Evolutionary conservation across 768 basidiomycete species (phyloP).

Genomic region (Neoboletus subvelutipes): DNA sequence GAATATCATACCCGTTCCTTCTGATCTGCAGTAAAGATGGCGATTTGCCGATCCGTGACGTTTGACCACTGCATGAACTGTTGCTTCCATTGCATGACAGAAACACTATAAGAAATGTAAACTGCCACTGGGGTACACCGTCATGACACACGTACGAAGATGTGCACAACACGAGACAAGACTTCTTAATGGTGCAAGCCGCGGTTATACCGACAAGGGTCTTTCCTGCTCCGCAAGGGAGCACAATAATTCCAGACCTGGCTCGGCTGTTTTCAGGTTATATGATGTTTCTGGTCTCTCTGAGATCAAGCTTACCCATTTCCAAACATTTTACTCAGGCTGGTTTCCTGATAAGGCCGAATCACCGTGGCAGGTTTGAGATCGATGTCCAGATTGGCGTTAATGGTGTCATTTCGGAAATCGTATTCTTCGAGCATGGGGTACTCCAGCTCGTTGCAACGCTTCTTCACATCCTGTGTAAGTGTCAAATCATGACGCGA

Average conservation of each 20-base stretch:
- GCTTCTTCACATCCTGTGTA: conserved; percentile 86
- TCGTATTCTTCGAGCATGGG: conserved; percentile 99
- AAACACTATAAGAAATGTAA: conserved; percentile 51
- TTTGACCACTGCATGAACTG: conserved; percentile 99
- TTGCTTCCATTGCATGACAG: conserved; percentile 98
- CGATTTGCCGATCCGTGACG: conserved; percentile 93
- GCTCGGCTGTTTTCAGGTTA: conserved; percentile 65
- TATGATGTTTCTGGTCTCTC: background rate
- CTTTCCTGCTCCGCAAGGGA: conserved; percentile 98
- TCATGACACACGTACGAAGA: conserved; percentile 69
- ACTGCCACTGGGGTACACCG: background rate
- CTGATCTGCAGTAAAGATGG: conserved; percentile 95
- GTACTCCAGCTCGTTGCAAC: conserved; percentile 95
- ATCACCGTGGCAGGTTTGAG: conserved; percentile 97
- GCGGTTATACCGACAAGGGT: conserved; percentile 99
- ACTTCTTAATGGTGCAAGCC: conserved; percentile 99
- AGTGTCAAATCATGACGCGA: conserved; percentile 8
- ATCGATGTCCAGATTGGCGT: conserved; percentile 97
- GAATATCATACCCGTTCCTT: conserved; percentile 79
- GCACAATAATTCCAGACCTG: conserved; percentile 95
- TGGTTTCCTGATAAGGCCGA: conserved; percentile 97
- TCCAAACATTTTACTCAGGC: conserved; percentile 98
- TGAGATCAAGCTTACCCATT: conserved; percentile 67
- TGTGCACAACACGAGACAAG: conserved; percentile 94
- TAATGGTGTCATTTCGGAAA: conserved; percentile 94